A percentile compares a stretch with the other conserved stretches of the same genome.
These are phyloP conservation scores for Schizonepeta tenuifolia DNA, from an alignment of 257 asterid genomes.

Conservation along the genomic window DNA sequence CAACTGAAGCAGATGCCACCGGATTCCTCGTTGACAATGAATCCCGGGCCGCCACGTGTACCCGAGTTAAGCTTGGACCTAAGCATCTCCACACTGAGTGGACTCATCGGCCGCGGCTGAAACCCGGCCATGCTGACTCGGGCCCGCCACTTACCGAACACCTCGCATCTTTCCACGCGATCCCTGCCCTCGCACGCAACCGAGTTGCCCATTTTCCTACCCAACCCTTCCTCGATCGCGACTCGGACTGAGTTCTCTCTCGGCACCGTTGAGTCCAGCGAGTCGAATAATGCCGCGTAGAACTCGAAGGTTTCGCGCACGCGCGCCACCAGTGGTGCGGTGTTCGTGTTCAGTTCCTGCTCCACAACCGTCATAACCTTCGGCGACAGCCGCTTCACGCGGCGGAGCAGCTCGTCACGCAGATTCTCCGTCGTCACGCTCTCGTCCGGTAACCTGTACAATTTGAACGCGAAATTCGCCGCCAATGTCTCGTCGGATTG, in stretches of 20 bases:
- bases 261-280: constrained; percentile 60
- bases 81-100: constrained; percentile 57
- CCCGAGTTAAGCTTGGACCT: constrained; percentile 55
- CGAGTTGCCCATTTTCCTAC: constrained; percentile 76
- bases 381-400: constrained; percentile 71
- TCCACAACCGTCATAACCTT: constrained; percentile 74
- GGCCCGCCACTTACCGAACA: constrained; percentile 92
- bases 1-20: constrained; percentile 87
- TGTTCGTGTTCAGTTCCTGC: constrained; percentile 77
- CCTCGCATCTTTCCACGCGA: constrained; percentile 85
- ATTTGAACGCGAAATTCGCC: constrained; percentile 73
- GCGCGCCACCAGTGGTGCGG: constrained; percentile 71
- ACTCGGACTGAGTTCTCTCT: constrained; percentile 55
- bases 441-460: constrained; percentile 78
- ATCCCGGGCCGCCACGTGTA: constrained; percentile 90
- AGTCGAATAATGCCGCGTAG: constrained; percentile 69
- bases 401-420: constrained; percentile 75
- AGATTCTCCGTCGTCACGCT: constrained; percentile 85
- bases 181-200: constrained; percentile 93
- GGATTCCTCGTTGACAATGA: constrained; percentile 62
- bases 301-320: constrained; percentile 63
- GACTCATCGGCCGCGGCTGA: constrained; percentile 52
- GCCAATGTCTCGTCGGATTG: constrained; percentile 59
- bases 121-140: constrained; percentile 89
- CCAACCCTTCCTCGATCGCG: constrained; percentile 72